Percentiles rank a stretch among this genome's conserved stretches.
Evolutionary conservation across 192 early-diverging fungal species (phyloP).

Genomic region (Podila minutissima): DNA sequence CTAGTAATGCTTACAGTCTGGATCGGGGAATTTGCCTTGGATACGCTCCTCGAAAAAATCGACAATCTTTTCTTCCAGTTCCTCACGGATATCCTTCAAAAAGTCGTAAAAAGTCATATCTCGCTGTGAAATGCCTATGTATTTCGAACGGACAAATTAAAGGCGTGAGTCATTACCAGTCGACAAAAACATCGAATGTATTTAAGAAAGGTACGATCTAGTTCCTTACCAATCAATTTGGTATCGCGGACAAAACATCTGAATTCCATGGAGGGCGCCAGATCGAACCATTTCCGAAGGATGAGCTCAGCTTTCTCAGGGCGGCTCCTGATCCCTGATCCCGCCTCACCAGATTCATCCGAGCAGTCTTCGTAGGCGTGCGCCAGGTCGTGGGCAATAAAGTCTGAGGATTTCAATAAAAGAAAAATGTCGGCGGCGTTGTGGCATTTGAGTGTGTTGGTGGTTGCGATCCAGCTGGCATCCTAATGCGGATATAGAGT

Average conservation of each 20-base stretch:
- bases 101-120: conserved; percentile 90
- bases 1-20: conserved; percentile 64
- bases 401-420: conserved; percentile 93
- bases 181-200: not conserved
- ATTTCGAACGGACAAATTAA: not conserved
- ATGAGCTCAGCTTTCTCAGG: conserved; percentile 73
- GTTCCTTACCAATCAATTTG: conserved; percentile 70
- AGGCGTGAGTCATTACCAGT: not conserved
- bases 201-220: not conserved
- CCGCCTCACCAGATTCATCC: conserved; percentile 27
- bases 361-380: conserved; percentile 80
- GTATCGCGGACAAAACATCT: conserved; percentile 88
- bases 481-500: conserved; percentile 58
- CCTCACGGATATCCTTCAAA: conserved; percentile 66
- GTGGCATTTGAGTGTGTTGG: conserved; percentile 81
- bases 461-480: conserved; percentile 90
- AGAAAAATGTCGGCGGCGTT: conserved; percentile 83
- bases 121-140: conserved; percentile 79
- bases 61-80: conserved; percentile 65
- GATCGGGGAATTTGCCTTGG: conserved; percentile 67
- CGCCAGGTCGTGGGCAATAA: conserved; percentile 84
- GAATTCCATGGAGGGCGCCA: conserved; percentile 94
- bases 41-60: conserved; percentile 77
- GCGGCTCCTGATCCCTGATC: conserved; percentile 26
- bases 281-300: conserved; percentile 90